Base-by-base conservation (phyloP, 257 asterid species). In the Leptodermis oblonga region DNA sequence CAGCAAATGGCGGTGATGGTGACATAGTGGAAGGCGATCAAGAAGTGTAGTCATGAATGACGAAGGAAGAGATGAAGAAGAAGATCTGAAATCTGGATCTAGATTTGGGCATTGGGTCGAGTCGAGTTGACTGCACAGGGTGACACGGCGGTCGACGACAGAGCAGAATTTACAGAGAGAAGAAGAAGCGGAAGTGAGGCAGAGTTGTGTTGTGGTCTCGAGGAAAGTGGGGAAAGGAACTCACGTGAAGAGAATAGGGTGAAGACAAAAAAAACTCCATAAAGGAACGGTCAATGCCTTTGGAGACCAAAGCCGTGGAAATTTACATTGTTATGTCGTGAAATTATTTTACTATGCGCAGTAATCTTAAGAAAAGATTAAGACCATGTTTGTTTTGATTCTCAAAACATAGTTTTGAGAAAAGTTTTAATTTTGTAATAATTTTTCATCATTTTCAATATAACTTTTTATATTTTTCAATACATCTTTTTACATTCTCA, bases 231-330 rank as follows among this genome's bases (percentile, higher is more conserved):
- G 22, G 66, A 34, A 17, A 2, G 5, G 18, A 0, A 59, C 49
- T 79, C 90, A 86, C 91, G 91, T 86, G 96, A 85, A 79, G 58
- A 67, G 22, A 74, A 23, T 76, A 58, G 85, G 74, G 59, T 51
- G 81, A 77, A 80, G 84, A 82, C 92, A 81, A 85, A 83, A 80
- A 14, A 83, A 80, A 14, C 65, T 36, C 26, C 31, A 45, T 37
- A 67, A n/a, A n/a, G 59, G 36, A 36, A 59, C 63, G 69, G 73
- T 68, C 77, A 8, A 56, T 66, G 58, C 52, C 55, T 14, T 41
- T 28, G 81, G 76, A 73, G 75, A 39, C 74, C 72, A 72, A 52
- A 9, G 61, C 71, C 10, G 31, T 64, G 77, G 72, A 80, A 65
- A 78, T 64, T 76, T 67, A n/a, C n/a, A n/a, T n/a, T n/a, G n/a